These are phyloP conservation scores for Phytophthora pisi DNA, from an alignment of 352 stramenopile species.

Conservation along the genomic window DNA sequence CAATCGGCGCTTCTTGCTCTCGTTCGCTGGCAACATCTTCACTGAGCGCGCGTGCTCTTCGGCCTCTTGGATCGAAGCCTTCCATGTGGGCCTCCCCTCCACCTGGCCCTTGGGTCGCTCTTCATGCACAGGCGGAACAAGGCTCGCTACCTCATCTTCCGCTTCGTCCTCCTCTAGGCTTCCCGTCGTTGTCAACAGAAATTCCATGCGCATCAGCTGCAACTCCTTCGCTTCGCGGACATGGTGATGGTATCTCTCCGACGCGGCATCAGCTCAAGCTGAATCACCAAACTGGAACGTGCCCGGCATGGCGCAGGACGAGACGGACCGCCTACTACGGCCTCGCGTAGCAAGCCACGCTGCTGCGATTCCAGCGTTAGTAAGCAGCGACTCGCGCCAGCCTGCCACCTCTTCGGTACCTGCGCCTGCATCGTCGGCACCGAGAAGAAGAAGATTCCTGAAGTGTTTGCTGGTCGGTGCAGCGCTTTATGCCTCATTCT, in stretches of 20 bases:
- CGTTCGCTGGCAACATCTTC: conserved; percentile 21
- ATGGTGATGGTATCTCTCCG: neutral
- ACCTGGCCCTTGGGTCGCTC: conserved; percentile 3
- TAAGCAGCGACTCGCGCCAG: neutral
- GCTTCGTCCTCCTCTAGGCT: conserved; percentile 3
- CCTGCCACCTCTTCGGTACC: neutral
- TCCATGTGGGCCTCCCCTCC: neutral
- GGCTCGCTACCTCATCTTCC: neutral
- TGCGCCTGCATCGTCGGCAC: neutral
- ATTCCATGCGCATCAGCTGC: conserved; percentile 18
- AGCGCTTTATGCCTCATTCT: conserved; percentile 18
- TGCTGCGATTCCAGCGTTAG: neutral
- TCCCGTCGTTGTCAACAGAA: conserved; percentile 6
- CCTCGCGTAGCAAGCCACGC: conserved; percentile 7
- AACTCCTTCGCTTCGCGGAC: conserved; percentile 17
- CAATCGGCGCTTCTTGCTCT: conserved; percentile 22
- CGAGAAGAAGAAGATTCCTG: conserved; percentile 9
- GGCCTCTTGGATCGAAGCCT: conserved; percentile 4
- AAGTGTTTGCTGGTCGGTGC: conserved; percentile 15
- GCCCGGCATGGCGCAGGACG: conserved; percentile 21
- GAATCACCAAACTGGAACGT: conserved; percentile 14
- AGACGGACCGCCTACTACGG: conserved; percentile 15
- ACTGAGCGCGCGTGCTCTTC: conserved; percentile 24
- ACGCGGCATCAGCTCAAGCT: neutral
- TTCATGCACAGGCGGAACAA: neutral